A percentile compares a stretch with the other conserved stretches of the same genome.
Conservation (phyloP, 441 rosid genomes). For the Populus tomentosa region DNA sequence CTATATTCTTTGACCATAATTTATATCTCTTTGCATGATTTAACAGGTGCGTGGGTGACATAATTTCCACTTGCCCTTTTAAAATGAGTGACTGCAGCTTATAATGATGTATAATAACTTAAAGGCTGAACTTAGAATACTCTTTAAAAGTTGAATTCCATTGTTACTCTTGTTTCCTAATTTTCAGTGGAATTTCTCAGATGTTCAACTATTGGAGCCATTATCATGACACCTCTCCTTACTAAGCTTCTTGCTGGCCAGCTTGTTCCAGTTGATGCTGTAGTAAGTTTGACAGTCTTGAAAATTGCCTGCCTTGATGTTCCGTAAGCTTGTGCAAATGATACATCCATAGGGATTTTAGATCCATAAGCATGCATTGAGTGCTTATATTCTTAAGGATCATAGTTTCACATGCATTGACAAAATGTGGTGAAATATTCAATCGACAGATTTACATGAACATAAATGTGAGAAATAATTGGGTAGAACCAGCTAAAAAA, state of each 20-base stretch:
- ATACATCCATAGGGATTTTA: neutral
- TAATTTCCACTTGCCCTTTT: neutral
- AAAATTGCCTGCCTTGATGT: neutral
- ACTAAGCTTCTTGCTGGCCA: slow-evolving; percentile 98
- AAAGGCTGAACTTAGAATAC: neutral
- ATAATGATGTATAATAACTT: neutral
- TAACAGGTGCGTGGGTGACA: neutral
- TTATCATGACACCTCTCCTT: slow-evolving; percentile 93
- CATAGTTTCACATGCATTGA: neutral
- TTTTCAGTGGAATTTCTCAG: slow-evolving; percentile 31
- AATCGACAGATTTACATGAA: neutral
- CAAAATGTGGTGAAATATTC: neutral
- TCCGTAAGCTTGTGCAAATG: neutral
- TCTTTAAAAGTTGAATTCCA: neutral
- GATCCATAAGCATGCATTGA: neutral
- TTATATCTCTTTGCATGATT: neutral
- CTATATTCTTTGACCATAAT: neutral
- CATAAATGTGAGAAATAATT: neutral
- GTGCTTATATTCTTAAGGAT: neutral
- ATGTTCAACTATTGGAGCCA: slow-evolving; percentile 96
- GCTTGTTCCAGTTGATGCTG: slow-evolving; percentile 98
- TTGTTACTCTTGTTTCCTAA: neutral
- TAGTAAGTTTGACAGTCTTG: slow-evolving; percentile 39
- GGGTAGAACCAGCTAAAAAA: neutral
- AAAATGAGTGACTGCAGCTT: neutral